Evolutionary conservation across 371 early-diverging fungal species (phyloP), one percentile per base, ranked within the genome.

Genomic region (Mortierella sp.): DNA sequence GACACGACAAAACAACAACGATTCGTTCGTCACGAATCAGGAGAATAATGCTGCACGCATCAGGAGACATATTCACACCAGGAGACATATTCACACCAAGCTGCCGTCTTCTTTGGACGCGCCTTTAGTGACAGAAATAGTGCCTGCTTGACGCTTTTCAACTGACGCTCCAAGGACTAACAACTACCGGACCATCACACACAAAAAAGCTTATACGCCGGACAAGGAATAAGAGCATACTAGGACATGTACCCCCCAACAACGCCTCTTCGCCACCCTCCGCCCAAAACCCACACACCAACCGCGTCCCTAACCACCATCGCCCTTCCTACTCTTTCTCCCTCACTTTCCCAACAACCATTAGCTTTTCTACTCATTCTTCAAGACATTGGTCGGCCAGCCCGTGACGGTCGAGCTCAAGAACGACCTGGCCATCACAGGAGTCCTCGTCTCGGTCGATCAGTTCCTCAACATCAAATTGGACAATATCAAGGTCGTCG

Each of bases 331-430:
- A 40, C 31, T 13, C 57, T 50, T 34, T 40, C 9, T 48, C 46
- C 31, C 50, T 57, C 16, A 28, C 48, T 4, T 81, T 46, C 37
- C 14, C 55, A n/a, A 13, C 50, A 61, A 19, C 10, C 16, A 14
- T 50, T 50, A 98, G 99, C 91, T 99, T 37, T 99, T 99, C 87
- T 99, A 99, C 90, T 98, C 99, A 51, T 99, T 99, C 88, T 99
- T 99, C 91, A 99, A 99, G 89, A 99, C 99, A 1, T 92, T 99
- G 40, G 96, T 99, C n/a, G 98, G 98, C 44, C 95, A 98, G 80
- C 89, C 93, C 73, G 98, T 99, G 6, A 96, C 96, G 5, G 96
- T 99, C n/a, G 98, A 98, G 90, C 93, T 99, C 81, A 99, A 99
- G 88, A 99, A 99, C 88, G 99, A 98, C 89, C 86, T 99, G 71